phyloP scores from a whole-genome alignment of 2,329 filamentous ascomycete species.

The Didymella pomorum region DNA sequence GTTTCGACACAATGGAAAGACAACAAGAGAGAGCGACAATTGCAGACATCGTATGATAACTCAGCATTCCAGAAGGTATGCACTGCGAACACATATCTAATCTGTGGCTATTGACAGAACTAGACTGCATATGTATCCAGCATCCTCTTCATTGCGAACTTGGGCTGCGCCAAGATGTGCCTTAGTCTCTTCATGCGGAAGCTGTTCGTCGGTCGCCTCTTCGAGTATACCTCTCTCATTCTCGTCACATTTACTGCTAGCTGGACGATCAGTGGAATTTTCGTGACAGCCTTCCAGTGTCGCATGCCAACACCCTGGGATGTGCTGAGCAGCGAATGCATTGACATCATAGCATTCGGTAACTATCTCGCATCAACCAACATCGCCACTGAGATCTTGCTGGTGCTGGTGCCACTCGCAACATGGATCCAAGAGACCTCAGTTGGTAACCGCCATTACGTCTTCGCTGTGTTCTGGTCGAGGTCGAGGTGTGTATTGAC shows the following conservation, averaged over 20 bases:
- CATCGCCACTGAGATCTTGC: constrained; percentile 36
- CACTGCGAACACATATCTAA: no score
- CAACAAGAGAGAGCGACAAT: constrained; percentile 27
- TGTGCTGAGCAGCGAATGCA: constrained; percentile 26
- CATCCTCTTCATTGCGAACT: constrained; percentile 42
- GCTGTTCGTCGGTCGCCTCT: constrained; percentile 31
- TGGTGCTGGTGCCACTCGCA: constrained; percentile 38
- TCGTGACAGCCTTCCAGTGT: constrained; percentile 40
- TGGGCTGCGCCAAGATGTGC: constrained; percentile 41
- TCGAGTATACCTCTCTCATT: constrained; percentile 27
- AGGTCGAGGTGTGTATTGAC: constrained; percentile 31
- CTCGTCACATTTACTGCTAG: constrained; percentile 33
- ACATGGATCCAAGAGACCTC: constrained; percentile 39
- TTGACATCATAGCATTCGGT: constrained; percentile 33
- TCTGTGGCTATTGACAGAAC: constrained; percentile 6
- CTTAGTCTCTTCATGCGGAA: constrained; percentile 32
- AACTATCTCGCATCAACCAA: constrained; percentile 43
- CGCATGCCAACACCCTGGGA: constrained; percentile 35
- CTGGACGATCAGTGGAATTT: constrained; percentile 37
- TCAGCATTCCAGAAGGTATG: constrained; percentile 36
- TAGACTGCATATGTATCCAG: constrained; percentile 37
- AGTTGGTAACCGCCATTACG: constrained; percentile 33
- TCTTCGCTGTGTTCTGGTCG: constrained; percentile 36
- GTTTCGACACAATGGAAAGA: constrained; percentile 37
- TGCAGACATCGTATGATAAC: constrained; percentile 13